Base-by-base conservation (phyloP, 2,329 filamentous ascomycete species). In the Cladosporium sp. region DNA sequence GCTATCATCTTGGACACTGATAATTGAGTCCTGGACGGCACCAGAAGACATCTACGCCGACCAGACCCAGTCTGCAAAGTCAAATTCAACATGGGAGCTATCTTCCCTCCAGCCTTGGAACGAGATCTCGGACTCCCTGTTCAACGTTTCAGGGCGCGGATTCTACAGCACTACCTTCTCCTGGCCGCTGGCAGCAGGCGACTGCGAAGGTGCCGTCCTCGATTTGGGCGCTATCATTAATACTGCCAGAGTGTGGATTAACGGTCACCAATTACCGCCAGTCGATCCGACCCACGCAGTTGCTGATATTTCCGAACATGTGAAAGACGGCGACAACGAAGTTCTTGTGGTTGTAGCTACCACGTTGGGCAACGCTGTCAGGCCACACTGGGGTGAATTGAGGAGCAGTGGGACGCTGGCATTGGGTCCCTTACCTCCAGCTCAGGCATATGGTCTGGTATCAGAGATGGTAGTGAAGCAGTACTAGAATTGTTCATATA, bases 1-100 rank as follows among this genome's bases (percentile, higher is more conserved):
- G 23, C 71, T 81, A 1, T 67, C 63, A 3, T 72, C 74, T 34
- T 82, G 79, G 79, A 74, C 70, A 1, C 67, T 81, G 1, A 71
- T 67, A 1, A 71, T 77, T 14, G 78, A 81, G 67, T 74, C 76
- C 66, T 82, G 79, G 79, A 70, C 70, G 7, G 73, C 78, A 6
- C 78, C 79, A 0, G 48, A 69, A 6, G 70, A 81, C 61, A 65
- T 78, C 11, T 76, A 67, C 43, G 65, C 75, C 36, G 58, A 68
- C 43, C 65, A 68, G 21, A 68, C 68, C 1, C 63, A 66, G 54
- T 54, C 69, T 2, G 39, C 46, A 5, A 64, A 68, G 10, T 65
- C 70, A 16, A 78, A 78, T 58, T 75, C 72, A 1, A 78, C 75
- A 1, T 73, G 76, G 68, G 67, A 67, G 3, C 68, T 79, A 34